phyloP scores from a whole-genome alignment of 176 grass and related monocot genomes.

The Alloteropsis semialata region DNA sequence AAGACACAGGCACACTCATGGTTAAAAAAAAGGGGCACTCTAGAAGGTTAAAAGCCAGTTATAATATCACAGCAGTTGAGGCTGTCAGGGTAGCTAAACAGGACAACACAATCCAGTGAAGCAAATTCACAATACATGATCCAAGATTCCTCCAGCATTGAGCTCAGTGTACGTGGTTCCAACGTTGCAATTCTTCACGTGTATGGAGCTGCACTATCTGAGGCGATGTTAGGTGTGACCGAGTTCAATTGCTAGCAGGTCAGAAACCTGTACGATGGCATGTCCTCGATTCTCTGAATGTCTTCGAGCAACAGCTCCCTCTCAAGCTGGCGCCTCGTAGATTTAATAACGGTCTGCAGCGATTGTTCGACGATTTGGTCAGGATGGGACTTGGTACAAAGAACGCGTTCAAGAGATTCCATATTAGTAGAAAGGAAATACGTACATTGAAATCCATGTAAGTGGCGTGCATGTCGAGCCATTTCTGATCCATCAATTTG shows the following conservation, averaged over 20 bases:
- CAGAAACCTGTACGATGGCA: conserved; percentile 78
- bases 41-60: too few species aligned
- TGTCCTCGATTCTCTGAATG: conserved; percentile 76
- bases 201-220: background rate
- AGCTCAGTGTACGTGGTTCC: background rate
- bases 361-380: conserved; percentile 6
- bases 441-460: conserved; percentile 98
- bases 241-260: conserved; percentile 39
- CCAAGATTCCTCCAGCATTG: background rate
- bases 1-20: too few species aligned
- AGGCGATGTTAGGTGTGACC: conserved; percentile 16
- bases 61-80: background rate
- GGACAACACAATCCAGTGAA: background rate
- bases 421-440: conserved; percentile 24
- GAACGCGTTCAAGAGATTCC: background rate
- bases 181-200: background rate
- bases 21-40: background rate
- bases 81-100: conserved; percentile 9
- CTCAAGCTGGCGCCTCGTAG: conserved; percentile 70
- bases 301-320: conserved; percentile 79
- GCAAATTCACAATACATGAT: background rate
- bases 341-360: conserved; percentile 76
- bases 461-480: conserved; percentile 86
- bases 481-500: conserved; percentile 94
- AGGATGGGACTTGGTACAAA: conserved; percentile 2